Evolutionary conservation across 352 stramenopile genomes (phyloP).

Genomic region (Globisporangium emineosum): DNA sequence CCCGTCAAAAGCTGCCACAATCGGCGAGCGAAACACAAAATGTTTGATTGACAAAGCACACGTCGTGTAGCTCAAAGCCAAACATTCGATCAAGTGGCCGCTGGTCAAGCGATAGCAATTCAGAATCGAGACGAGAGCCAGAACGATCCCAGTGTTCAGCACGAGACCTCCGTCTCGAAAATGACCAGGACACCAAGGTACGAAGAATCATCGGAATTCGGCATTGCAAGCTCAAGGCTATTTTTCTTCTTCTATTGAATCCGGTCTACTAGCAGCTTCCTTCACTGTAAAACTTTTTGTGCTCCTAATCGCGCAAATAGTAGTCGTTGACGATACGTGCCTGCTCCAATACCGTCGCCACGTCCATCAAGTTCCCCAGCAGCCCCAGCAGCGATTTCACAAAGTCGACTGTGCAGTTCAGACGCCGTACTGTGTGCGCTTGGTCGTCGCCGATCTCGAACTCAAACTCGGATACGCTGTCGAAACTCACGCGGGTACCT

Average conservation of each 20-base stretch:
- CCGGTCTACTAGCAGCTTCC: background rate
- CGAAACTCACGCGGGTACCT: background rate
- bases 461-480: background rate
- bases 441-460: background rate
- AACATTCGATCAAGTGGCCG: too few species aligned
- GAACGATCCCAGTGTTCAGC: too few species aligned
- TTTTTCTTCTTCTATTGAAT: background rate
- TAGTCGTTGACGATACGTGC: background rate
- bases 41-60: too few species aligned
- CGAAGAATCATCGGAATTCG: too few species aligned
- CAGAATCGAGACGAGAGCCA: too few species aligned
- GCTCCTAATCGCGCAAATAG: background rate
- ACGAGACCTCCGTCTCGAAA: too few species aligned
- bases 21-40: too few species aligned
- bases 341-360: background rate
- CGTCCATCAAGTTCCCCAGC: background rate
- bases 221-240: too few species aligned
- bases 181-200: background rate
- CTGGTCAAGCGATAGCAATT: too few species aligned
- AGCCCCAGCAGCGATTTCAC: background rate
- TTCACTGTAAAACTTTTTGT: background rate
- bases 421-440: slow-evolving; percentile 2
- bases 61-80: too few species aligned
- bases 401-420: slow-evolving; percentile 1
- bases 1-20: too few species aligned